Evolutionary conservation across 208 protist species (phyloP), one percentile per base, ranked within the genome.

Genomic region (Leishmania gerbilli): DNA sequence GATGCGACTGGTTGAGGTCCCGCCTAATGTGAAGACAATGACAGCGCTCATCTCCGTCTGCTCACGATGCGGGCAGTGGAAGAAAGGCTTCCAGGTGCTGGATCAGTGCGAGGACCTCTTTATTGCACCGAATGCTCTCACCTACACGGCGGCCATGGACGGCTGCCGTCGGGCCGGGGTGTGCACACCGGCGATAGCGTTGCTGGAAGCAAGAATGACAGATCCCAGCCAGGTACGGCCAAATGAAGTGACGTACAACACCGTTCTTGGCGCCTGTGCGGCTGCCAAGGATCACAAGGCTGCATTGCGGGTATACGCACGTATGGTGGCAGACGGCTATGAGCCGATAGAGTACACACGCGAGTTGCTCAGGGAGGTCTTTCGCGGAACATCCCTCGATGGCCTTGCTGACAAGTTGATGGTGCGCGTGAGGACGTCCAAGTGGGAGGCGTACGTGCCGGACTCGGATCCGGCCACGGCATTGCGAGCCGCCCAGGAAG

Each of bases 131-230:
- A 98, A 96, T 79, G 95, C 96, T 40, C 83, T 93, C 68, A 98
- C 93, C 21, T 98, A 96, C 89, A 98, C 95, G 13, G 90, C 95
- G n/a, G 93, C 90, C 19, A 96, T 98, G 85, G 93, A 98, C 58
- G 95, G 91, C 19, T 98, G 95, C 77, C 87, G 92, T 15, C 89
- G 93, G 51, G 95, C 93, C 13, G 89, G 86, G 9, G 89, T 90
- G 47, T 96, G 91, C 74, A 75, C 88, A 27, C 91, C 95, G 0
- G 93, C 93, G 11, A 71, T 96, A 24, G 79, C 83, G 13, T 80
- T 98, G 1, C 84, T 98, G 2, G 80, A 80, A 45, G 69, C 69
- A 21, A 78, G 91, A 47, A 96, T 96, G 92, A 79, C 82, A 8
- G 76, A 92, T 60, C 89, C 89, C 8, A 47, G 6, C 0, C 74